phyloP scores from a whole-genome alignment of 2,329 filamentous ascomycete species.

The Lecanicillium sp. region DNA sequence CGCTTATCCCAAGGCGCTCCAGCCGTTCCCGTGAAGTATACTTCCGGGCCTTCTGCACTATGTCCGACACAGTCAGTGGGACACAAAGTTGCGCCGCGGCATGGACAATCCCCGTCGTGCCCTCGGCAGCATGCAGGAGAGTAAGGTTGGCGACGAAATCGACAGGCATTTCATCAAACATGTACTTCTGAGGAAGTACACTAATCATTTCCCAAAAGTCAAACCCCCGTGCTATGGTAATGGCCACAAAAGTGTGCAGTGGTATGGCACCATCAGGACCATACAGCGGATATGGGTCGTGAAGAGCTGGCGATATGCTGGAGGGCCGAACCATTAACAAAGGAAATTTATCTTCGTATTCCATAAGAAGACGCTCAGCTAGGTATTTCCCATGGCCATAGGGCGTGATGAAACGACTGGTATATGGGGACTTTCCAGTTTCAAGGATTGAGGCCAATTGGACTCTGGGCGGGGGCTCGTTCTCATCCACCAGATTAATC shows the following conservation, averaged over 20 bases:
- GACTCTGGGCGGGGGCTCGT: not conserved
- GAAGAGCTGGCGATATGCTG: not conserved
- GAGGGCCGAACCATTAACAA: conserved; percentile 1
- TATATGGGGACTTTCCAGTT: conserved; percentile 1
- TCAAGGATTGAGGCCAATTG: conserved; percentile 1
- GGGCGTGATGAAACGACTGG: conserved; percentile 2
- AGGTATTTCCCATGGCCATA: conserved; percentile 5
- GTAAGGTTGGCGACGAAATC: conserved; percentile 1
- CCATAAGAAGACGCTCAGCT: conserved; percentile 1
- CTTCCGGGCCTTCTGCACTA: not conserved
- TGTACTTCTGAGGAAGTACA: conserved; percentile 1
- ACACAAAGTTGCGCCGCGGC: conserved; percentile 1
- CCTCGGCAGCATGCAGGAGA: not conserved
- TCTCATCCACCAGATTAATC: not conserved
- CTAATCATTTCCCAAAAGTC: not conserved
- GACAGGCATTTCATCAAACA: conserved; percentile 3
- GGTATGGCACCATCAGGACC: conserved; percentile 2
- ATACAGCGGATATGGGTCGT: conserved; percentile 1
- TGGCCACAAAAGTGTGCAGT: conserved; percentile 2
- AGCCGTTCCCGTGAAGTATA: not conserved
- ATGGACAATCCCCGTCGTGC: conserved; percentile 4
- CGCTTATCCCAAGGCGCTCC: not conserved
- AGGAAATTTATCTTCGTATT: conserved; percentile 1
- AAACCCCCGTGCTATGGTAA: conserved; percentile 1
- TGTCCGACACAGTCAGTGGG: not conserved